Percentiles rank a stretch among this genome's conserved stretches.
These are phyloP conservation scores for Botrytis byssoidea DNA, from an alignment of 2,329 filamentous ascomycete species.

Conservation along the genomic window DNA sequence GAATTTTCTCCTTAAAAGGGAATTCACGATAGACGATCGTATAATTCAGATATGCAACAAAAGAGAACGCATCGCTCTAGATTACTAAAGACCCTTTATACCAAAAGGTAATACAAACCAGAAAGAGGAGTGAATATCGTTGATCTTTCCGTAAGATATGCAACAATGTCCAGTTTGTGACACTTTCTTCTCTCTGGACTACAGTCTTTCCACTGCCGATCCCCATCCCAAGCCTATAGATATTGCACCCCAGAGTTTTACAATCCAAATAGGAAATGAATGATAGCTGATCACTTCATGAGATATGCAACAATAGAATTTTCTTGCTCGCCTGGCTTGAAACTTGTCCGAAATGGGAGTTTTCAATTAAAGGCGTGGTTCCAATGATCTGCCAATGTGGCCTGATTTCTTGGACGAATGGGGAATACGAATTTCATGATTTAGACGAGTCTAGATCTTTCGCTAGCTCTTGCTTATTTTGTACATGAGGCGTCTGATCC, in stretches of 20 bases:
- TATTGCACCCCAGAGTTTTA: background rate
- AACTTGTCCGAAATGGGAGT: slow-evolving; percentile 1
- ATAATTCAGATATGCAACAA: slow-evolving; percentile 13
- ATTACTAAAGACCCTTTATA: background rate
- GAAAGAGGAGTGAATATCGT: slow-evolving; percentile 6
- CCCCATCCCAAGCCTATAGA: background rate
- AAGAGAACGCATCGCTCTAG: background rate
- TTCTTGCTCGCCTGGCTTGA: background rate
- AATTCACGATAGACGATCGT: slow-evolving; percentile 15
- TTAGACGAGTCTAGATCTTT: slow-evolving; percentile 18
- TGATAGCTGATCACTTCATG: background rate
- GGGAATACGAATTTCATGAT: slow-evolving; percentile 17
- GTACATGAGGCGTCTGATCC: background rate
- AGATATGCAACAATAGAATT: slow-evolving; percentile 2
- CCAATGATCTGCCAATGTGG: slow-evolving; percentile 16
- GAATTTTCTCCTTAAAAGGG: slow-evolving; percentile 2
- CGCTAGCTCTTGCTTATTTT: slow-evolving; percentile 10
- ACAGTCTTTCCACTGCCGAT: background rate
- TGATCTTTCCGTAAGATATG: slow-evolving; percentile 14
- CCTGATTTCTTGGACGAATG: slow-evolving; percentile 13
- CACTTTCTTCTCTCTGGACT: background rate
- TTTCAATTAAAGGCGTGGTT: slow-evolving; percentile 10
- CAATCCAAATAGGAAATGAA: background rate
- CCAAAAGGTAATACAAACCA: background rate
- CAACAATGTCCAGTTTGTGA: slow-evolving; percentile 2